Base-by-base conservation (phyloP, 306 rosid genomes). In the Gastrolobium villosum region DNA sequence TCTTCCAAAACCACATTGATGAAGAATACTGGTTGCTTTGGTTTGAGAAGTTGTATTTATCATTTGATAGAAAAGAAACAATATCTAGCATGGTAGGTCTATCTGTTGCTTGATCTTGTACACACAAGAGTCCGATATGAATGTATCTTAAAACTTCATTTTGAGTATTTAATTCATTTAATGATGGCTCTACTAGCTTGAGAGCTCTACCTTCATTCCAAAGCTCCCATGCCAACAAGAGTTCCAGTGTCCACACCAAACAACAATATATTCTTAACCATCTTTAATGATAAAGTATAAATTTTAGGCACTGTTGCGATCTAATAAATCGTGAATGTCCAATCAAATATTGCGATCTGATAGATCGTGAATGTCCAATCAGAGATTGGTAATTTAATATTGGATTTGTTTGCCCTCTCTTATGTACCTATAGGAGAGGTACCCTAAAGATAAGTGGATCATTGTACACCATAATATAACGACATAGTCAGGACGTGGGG, bases 41-140 rank as follows among this genome's bases (percentile, higher is more conserved):
- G 89, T 46, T 79, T 39, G 20, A 34, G 56, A 39, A 81, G 75
- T 65, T 70, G 87, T 36, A 26, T 15, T 7, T 36, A 11, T 88
- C 78, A 60, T 77, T 88, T 30, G 77, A 71, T 9, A 83, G 50
- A 64, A 71, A 81, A 70, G 66, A 71, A 62, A 78, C 72, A 8
- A 85, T 83, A 26, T 85, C 85, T 5, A 60, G n/a, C 82, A 88
- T 81, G 55, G 80, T 78, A 26, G 92, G 86, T 72, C 89, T 83
- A 7, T 82, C 86, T 5, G 3, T 31, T 36, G 86, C 72, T 35
- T 54, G 78, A 15, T 85, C 81, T 83, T 88, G 92, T 10, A 81
- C 83, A 0, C 89, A 86, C 9, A 79, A 64, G 10, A 88, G 87
- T 11, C 89, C 74, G 37, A 86, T 54, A 5, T 84, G 92, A 13